These are phyloP conservation scores for Pseudocercospora pini-densiflorae DNA, from an alignment of 2,329 filamentous ascomycete species.

Conservation along the genomic window DNA sequence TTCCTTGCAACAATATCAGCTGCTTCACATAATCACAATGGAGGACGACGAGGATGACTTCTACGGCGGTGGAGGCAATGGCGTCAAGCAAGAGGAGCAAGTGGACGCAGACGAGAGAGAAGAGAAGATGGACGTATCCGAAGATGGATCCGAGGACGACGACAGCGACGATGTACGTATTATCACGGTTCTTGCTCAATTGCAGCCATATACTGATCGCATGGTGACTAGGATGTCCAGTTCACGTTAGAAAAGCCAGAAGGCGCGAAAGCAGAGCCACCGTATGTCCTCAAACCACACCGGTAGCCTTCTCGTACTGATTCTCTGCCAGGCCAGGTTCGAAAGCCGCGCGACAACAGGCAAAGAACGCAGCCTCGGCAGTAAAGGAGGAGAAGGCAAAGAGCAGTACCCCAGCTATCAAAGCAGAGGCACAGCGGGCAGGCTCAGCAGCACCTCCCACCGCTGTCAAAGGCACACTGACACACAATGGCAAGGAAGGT, in stretches of 20 bases:
- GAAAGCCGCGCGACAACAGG: conserved; percentile 26
- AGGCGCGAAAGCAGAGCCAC: conserved; percentile 35
- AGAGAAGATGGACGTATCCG: conserved; percentile 51
- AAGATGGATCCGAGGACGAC: conserved; percentile 49
- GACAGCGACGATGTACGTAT: conserved; percentile 45
- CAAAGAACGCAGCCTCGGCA: conserved; percentile 17
- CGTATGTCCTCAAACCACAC: conserved; percentile 18
- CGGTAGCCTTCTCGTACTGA: neutral
- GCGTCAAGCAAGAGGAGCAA: conserved; percentile 32
- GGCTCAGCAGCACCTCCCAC: conserved; percentile 25
- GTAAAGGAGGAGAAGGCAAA: conserved; percentile 24
- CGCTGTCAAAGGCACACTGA: conserved; percentile 42
- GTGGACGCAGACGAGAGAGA: conserved; percentile 40
- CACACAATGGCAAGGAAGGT: conserved; percentile 56
- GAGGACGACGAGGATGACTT: conserved; percentile 60
- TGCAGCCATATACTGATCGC: conserved; percentile 14
- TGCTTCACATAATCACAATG: conserved; percentile 41
- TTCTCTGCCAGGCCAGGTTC: conserved; percentile 19
- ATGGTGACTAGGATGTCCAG: conserved; percentile 51
- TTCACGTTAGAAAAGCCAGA: conserved; percentile 57
- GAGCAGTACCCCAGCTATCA: conserved; percentile 19
- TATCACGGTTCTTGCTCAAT: neutral
- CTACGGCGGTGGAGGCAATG: conserved; percentile 42
- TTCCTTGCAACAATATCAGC: conserved; percentile 6
- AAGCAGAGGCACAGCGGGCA: conserved; percentile 22